A percentile compares a stretch with the other conserved stretches of the same genome.
These are phyloP conservation scores for Acephala macrosclerotiorum DNA, from an alignment of 2,329 filamentous ascomycete genomes.

Conservation along the genomic window DNA sequence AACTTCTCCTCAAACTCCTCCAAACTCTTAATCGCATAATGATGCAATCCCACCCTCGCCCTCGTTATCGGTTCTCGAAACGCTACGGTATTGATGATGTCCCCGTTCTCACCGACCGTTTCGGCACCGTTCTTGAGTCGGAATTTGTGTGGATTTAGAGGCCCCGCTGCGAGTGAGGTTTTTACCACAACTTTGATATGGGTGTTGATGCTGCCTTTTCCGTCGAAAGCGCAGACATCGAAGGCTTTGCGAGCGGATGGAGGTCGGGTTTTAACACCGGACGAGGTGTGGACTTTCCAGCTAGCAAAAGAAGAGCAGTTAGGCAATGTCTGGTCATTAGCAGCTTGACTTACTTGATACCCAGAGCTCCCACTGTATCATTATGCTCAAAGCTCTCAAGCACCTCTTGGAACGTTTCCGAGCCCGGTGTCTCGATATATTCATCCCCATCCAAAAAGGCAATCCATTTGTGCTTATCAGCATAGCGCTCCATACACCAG, in stretches of 20 bases:
- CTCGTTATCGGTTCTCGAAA: slow-evolving; percentile 42
- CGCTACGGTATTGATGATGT: slow-evolving; percentile 32
- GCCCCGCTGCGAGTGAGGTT: slow-evolving; percentile 33
- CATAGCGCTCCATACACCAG: slow-evolving; percentile 35
- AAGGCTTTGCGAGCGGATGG: slow-evolving; percentile 40
- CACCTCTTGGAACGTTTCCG: slow-evolving; percentile 39
- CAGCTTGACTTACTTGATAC: slow-evolving; percentile 35
- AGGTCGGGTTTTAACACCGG: slow-evolving; percentile 38
- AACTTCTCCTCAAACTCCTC: slow-evolving; percentile 43
- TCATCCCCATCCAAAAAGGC: slow-evolving; percentile 46
- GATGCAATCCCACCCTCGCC: slow-evolving; percentile 43
- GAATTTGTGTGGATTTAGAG: slow-evolving; percentile 40
- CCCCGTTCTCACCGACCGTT: slow-evolving; percentile 42
- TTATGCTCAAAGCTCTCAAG: slow-evolving; percentile 39
- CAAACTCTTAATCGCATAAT: slow-evolving; percentile 45
- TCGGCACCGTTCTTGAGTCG: slow-evolving; percentile 24
- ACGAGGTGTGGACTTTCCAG: slow-evolving; percentile 44
- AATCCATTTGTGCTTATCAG: slow-evolving; percentile 44
- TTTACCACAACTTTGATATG: slow-evolving; percentile 46
- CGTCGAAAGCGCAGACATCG: slow-evolving; percentile 42
- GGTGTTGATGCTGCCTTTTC: slow-evolving; percentile 37
- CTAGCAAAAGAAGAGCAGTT: slow-evolving; percentile 15
- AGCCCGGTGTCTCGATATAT: slow-evolving; percentile 33
- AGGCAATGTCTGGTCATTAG: background rate
- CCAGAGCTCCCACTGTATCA: slow-evolving; percentile 41